These are phyloP conservation scores for Cercophora scortea DNA, from an alignment of 495 filamentous ascomycete genomes.

Conservation along the genomic window DNA sequence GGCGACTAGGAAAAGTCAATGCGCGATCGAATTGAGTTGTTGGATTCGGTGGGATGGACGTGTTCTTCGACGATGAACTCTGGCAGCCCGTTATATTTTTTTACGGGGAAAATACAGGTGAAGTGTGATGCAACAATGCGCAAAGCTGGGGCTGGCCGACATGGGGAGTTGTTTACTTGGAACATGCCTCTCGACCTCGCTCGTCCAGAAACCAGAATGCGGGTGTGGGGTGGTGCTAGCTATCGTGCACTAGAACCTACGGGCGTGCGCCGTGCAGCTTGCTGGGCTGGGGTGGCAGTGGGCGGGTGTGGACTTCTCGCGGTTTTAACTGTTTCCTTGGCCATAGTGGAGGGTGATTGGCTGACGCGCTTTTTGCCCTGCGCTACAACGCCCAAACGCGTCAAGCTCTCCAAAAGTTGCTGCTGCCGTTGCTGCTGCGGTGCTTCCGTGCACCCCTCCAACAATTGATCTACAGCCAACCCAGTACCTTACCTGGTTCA, in stretches of 20 bases:
- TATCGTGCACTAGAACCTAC: no score
- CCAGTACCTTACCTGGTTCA: neutral
- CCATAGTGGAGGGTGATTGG: conserved; percentile 2
- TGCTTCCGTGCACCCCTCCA: neutral
- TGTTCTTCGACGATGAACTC: no score
- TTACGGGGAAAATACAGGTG: no score
- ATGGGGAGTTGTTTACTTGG: neutral
- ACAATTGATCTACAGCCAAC: neutral
- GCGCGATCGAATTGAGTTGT: neutral
- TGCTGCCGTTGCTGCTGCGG: no score
- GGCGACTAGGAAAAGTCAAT: neutral
- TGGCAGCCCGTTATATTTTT: no score
- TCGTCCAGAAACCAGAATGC: no score
- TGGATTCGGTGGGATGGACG: no score
- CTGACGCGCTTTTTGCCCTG: neutral
- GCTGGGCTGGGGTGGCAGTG: neutral
- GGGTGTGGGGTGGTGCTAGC: no score
- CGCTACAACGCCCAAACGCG: neutral
- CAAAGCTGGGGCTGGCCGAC: neutral
- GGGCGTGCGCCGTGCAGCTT: no score
- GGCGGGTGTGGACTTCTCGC: neutral
- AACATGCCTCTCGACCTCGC: neutral
- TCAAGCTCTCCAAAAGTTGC: neutral
- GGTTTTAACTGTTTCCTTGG: neutral
- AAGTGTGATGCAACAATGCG: no score